phyloP scores from a whole-genome alignment of 345 rosid genomes.

The Citrus cavaleriei region DNA sequence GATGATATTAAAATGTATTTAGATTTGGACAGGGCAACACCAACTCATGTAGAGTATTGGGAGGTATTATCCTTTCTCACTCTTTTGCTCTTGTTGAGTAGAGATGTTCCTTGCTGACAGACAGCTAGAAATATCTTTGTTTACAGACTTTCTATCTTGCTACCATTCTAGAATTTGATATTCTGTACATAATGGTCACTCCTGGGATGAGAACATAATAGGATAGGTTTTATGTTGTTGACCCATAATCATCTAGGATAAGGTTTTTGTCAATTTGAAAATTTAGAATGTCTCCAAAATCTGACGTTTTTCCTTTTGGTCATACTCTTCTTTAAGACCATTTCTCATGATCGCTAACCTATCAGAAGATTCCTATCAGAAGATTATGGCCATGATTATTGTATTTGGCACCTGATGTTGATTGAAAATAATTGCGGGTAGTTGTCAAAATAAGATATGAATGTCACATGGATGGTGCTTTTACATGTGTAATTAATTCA shows the following conservation, averaged over 20 bases:
- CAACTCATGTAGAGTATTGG: constrained; percentile 75
- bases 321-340: neutral
- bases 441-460: neutral
- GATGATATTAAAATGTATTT: constrained; percentile 96
- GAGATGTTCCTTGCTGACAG: neutral
- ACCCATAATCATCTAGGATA: neutral
- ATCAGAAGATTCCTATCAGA: neutral
- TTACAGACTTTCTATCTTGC: neutral
- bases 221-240: neutral
- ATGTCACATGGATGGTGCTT: neutral
- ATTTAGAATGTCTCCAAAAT: no score
- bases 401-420: neutral
- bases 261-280: neutral
- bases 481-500: constrained; percentile 21
- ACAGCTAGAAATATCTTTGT: neutral
- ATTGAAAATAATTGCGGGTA: neutral
- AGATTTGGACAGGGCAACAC: constrained; percentile 79
- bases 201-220: neutral
- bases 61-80: constrained; percentile 49
- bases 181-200: neutral
- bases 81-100: neutral
- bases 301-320: neutral
- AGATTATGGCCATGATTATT: neutral
- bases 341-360: neutral
- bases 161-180: neutral